phyloP scores from a whole-genome alignment of 1,284 basidiomycete genomes.

The Sphagnurus paluster region DNA sequence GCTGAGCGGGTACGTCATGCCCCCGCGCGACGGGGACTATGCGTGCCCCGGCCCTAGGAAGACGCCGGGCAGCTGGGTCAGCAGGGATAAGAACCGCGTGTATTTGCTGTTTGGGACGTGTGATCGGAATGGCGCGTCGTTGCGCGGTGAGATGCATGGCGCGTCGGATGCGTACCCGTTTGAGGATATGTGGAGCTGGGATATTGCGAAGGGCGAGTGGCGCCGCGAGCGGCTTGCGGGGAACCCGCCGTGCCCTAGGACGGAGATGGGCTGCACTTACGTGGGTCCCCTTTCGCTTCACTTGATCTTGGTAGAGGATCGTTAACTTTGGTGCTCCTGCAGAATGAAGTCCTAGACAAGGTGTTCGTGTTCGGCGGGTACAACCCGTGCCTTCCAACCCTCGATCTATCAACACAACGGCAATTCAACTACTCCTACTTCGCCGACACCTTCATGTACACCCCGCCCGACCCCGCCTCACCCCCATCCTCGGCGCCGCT shows the following conservation, averaged over 20 bases:
- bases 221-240: constrained; percentile 35
- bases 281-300: constrained; percentile 23
- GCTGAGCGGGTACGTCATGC: constrained; percentile 22
- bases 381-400: constrained; percentile 31
- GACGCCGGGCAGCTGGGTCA: constrained; percentile 31
- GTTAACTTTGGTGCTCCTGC: background rate
- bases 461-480: constrained; percentile 18
- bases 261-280: constrained; percentile 37
- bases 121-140: constrained; percentile 22
- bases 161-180: constrained; percentile 26
- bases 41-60: constrained; percentile 31
- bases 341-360: constrained; percentile 38
- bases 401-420: constrained; percentile 12
- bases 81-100: constrained; percentile 25
- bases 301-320: background rate
- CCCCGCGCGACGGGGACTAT: constrained; percentile 20
- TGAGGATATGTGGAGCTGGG: constrained; percentile 44
- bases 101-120: constrained; percentile 35
- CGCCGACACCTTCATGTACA: constrained; percentile 36
- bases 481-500: constrained; percentile 9
- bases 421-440: constrained; percentile 35
- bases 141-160: constrained; percentile 25
- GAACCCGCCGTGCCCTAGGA: constrained; percentile 37
- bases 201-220: constrained; percentile 35
- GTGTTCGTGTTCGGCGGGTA: constrained; percentile 42